phyloP scores from a whole-genome alignment of 208 protist species.

The Wallacemonas sp. region DNA sequence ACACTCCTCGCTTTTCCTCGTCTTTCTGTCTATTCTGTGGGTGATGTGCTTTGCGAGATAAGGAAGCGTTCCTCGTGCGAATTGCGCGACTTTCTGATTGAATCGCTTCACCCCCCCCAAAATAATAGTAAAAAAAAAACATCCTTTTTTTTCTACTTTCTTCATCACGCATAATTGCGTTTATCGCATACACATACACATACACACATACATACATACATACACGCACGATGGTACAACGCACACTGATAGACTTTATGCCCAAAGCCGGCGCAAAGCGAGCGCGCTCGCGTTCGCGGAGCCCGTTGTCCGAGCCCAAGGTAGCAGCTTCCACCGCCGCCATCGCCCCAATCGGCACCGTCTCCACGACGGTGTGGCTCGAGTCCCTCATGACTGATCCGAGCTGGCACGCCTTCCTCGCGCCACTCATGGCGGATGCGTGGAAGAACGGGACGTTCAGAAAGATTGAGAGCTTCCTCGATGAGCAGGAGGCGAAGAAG shows the following conservation, averaged over 20 bases:
- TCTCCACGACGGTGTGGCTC: constrained; percentile 30
- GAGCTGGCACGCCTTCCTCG: constrained; percentile 59
- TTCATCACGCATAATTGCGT: too few relatives aligned
- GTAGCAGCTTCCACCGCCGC: background rate
- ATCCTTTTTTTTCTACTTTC: too few relatives aligned
- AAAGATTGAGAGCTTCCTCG: constrained; percentile 71
- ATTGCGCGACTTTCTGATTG: too few relatives aligned
- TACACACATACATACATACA: background rate
- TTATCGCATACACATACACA: constrained; percentile 3
- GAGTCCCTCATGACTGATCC: constrained; percentile 41
- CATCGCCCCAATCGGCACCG: background rate
- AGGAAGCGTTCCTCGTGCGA: too few relatives aligned
- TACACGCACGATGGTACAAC: constrained; percentile 18
- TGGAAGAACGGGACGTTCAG: constrained; percentile 49
- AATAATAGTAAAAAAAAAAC: too few relatives aligned
- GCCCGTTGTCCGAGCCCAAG: background rate
- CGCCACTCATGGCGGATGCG: constrained; percentile 39
- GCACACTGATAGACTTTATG: constrained; percentile 26
- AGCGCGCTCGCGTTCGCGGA: background rate
- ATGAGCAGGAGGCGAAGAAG: constrained; percentile 32
- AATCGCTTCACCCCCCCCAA: too few relatives aligned
- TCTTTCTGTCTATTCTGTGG: too few relatives aligned
- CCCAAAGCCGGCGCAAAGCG: constrained; percentile 4
- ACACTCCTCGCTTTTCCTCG: too few relatives aligned
- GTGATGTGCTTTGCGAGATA: too few relatives aligned